Evolutionary conservation across 768 basidiomycete species (phyloP), one percentile per base, ranked within the genome.

Genomic region (Pholiota conissans): DNA sequence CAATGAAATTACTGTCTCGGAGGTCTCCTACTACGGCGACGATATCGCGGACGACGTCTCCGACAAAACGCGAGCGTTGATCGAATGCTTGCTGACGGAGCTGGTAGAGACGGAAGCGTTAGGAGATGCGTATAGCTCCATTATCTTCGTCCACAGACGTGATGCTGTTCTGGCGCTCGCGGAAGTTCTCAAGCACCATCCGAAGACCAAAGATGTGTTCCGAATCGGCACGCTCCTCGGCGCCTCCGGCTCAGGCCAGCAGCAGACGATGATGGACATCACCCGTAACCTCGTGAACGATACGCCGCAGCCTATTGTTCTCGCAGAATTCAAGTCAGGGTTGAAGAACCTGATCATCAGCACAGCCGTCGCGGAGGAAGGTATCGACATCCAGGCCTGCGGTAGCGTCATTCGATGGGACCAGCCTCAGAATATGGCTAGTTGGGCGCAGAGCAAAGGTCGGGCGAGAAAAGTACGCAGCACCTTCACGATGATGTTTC

Each of bases 361-460:
- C 2, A 92, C 92, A 0, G 75, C 87, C 0, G 91, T 94, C 2
- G 92, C 92, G 0, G 93, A 95, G 65, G 93, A 94, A 68, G 93
- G 91, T 0, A 79, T 94, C 28, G 92, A 95, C 63, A 91, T 89
- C 47, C 89, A 85, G 65, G 87, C 87, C 2, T 94, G 91, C 66
- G 86, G 90, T 7, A 85, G 85, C 52, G 91, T 94, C 58, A 84
- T 93, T 49, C 84, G 92, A 13, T 94, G 91, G 82, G 90, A 95
- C 62, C 74, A 76, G 0, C 85, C 90, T 0, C 73, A 73, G 20
- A 93, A 91, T 65, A 91, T 91, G 84, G 87, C 83, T 18, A 88
- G 89, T 49, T 94, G 91, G 87, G 83, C 85, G 1, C 93, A 95
- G 70, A 91, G 90, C 61, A 76, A 91, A 39, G 93, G 93, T 0